These are phyloP conservation scores for Naganishia vishniacii DNA, from an alignment of 768 basidiomycete genomes.

Conservation along the genomic window DNA sequence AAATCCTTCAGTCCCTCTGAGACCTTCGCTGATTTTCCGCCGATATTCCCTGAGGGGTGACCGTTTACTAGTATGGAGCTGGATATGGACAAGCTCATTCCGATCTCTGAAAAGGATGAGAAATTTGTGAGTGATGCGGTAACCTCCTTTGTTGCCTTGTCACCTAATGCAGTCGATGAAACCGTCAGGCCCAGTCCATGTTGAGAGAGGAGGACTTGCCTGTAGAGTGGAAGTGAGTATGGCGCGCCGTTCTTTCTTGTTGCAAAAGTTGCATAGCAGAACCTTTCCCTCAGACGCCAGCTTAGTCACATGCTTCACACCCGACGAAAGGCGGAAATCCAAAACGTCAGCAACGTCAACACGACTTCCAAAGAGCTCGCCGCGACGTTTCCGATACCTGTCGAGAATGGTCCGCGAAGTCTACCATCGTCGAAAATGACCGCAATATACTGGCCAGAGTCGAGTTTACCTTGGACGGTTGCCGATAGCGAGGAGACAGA, in stretches of 20 bases:
- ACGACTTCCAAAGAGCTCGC: not conserved
- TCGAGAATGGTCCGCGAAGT: too few relatives aligned
- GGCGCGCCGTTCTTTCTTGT: too few relatives aligned
- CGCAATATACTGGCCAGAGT: too few relatives aligned
- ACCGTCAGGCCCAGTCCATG: constrained; percentile 32
- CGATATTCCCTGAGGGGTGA: too few relatives aligned
- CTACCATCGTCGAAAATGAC: too few relatives aligned
- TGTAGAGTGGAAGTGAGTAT: constrained; percentile 35
- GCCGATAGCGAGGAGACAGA: too few relatives aligned
- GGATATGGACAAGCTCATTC: constrained; percentile 54
- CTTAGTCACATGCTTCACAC: constrained; percentile 70
- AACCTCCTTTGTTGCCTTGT: not conserved
- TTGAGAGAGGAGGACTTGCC: constrained; percentile 36
- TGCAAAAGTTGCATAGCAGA: too few relatives aligned
- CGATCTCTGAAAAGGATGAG: constrained; percentile 65
- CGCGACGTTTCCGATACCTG: too few relatives aligned
- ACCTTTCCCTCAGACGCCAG: constrained; percentile 60
- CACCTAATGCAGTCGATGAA: constrained; percentile 30
- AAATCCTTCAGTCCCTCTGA: not conserved
- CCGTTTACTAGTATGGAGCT: constrained; percentile 64
- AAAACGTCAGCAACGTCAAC: constrained; percentile 50
- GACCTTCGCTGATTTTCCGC: too few relatives aligned
- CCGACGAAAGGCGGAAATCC: constrained; percentile 89
- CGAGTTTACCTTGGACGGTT: too few relatives aligned
- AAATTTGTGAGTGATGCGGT: constrained; percentile 58